These are phyloP conservation scores for Microbotryum silenes-acaulis DNA, from an alignment of 1,284 basidiomycete species.

Conservation along the genomic window DNA sequence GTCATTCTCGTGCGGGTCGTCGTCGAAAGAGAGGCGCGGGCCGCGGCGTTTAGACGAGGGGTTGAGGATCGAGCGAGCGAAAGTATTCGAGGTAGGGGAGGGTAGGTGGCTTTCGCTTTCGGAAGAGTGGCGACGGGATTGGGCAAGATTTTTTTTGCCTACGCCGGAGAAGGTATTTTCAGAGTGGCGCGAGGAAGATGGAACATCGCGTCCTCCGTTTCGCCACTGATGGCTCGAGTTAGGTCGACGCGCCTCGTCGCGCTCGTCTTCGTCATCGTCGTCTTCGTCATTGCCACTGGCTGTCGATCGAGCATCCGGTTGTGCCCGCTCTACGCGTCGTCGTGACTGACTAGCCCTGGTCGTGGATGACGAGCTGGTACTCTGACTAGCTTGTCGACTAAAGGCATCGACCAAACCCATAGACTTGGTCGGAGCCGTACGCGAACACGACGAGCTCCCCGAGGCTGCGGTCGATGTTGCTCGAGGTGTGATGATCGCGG, in stretches of 20 bases:
- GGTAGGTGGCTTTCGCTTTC: neutral
- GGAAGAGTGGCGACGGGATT: neutral
- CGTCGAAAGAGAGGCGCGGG: slow-evolving; percentile 6
- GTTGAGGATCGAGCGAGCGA: slow-evolving; percentile 6
- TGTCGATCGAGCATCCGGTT: too few relatives aligned
- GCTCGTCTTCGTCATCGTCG: neutral
- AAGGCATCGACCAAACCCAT: neutral
- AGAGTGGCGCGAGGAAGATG: neutral
- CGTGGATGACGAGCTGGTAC: neutral
- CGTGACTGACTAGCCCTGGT: neutral
- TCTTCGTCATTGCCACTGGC: too few relatives aligned
- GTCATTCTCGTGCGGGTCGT: neutral
- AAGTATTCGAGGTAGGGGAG: neutral
- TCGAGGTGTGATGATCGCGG: slow-evolving; percentile 5
- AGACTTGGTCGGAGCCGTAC: too few relatives aligned
- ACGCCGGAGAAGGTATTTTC: neutral
- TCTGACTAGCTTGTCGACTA: neutral
- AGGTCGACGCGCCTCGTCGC: neutral
- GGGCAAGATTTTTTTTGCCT: neutral
- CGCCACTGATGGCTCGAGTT: neutral
- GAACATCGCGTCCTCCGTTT: neutral
- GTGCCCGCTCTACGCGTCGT: neutral
- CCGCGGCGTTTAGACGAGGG: neutral
- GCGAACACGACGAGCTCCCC: neutral
- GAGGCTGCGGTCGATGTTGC: neutral